A percentile compares a stretch with the other conserved stretches of the same genome.
These are phyloP conservation scores for Pythium angustatum DNA, from an alignment of 352 stramenopile genomes.

Conservation along the genomic window DNA sequence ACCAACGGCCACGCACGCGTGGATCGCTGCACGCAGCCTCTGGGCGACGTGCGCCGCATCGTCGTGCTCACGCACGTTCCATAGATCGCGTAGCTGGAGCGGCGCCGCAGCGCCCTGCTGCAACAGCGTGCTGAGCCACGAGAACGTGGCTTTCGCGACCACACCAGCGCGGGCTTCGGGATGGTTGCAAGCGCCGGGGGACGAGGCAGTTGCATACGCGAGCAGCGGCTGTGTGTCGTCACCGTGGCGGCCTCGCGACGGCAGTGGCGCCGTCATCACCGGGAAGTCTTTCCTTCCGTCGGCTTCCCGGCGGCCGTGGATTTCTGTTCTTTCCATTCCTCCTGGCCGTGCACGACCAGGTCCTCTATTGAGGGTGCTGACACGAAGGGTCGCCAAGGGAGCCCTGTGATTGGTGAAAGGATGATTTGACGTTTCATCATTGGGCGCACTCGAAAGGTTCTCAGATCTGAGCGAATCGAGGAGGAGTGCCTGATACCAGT, in stretches of 20 bases:
- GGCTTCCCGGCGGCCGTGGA: too few species aligned
- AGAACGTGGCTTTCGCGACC: conserved; percentile 26
- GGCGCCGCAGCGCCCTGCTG: conserved; percentile 37
- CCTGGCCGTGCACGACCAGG: neutral
- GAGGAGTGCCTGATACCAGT: too few species aligned
- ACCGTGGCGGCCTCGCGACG: neutral
- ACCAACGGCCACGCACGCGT: conserved; percentile 19
- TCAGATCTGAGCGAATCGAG: neutral
- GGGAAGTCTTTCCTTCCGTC: neutral
- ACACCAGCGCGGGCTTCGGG: conserved; percentile 12
- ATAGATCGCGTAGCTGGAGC: conserved; percentile 43
- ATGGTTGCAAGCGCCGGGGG: neutral
- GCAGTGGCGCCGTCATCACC: neutral
- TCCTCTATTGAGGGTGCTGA: neutral
- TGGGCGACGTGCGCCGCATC: conserved; percentile 35
- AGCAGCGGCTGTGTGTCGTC: conserved; percentile 18
- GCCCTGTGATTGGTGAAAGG: conserved; percentile 5
- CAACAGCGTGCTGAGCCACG: conserved; percentile 47
- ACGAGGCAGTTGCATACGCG: neutral
- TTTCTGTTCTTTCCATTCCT: too few species aligned
- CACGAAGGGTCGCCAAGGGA: neutral
- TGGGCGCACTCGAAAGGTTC: neutral
- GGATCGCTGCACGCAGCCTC: conserved; percentile 30
- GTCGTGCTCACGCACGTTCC: conserved; percentile 38
- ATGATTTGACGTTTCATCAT: neutral